Base-by-base conservation (phyloP, 2,329 filamentous ascomycete genomes). In the Leptographium radiaticola region DNA sequence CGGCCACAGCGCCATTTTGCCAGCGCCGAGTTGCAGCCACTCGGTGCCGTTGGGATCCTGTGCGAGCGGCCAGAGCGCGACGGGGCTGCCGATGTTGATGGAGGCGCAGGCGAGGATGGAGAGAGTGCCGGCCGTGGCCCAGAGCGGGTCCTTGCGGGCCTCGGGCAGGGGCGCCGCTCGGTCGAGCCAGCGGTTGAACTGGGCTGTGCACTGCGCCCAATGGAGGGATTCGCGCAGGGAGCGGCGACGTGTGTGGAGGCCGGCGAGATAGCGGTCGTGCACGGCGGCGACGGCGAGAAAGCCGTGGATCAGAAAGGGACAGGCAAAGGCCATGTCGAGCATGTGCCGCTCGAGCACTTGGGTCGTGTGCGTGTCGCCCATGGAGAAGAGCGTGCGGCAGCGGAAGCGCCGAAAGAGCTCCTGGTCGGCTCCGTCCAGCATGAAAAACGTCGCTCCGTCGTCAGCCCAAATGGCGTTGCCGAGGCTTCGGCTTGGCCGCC, bases 281-380 rank as follows among this genome's bases (percentile, higher is more conserved):
- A 67, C 61, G 13, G 70, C 57, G 0, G 71, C 67, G 36, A 74
- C 67, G 0, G 70, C 70, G 6, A 75, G 57, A 9, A 67, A 69
- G 34, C 71, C 71, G 52, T 75, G 72, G 71, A 75, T 73, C 18
- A 75, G 58, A 43, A 63, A 71, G 3, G 72, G 72, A 51, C 73
- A 55, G 0, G 59, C 16, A 39, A 73, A 73, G 6, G 70, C 62
- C 7, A 72, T 56, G 33, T 42, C 46, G 13, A 74, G 56, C 68
- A 66, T 39, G 40, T 33, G 7, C 60, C 60, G 34, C 53, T 57
- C 59, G 59, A 53, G 62, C 16, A 52, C 49, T 30, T 56, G 34
- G 6, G 47, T 42, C 16, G 54, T 33, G 6, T 18, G 20, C 5
- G 16, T 13, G 3, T 45, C 51, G 10, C 50, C 48, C 4, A 57